Evolutionary conservation across 2,329 filamentous ascomycete species (phyloP).

Genomic region (Colletotrichum musicola): DNA sequence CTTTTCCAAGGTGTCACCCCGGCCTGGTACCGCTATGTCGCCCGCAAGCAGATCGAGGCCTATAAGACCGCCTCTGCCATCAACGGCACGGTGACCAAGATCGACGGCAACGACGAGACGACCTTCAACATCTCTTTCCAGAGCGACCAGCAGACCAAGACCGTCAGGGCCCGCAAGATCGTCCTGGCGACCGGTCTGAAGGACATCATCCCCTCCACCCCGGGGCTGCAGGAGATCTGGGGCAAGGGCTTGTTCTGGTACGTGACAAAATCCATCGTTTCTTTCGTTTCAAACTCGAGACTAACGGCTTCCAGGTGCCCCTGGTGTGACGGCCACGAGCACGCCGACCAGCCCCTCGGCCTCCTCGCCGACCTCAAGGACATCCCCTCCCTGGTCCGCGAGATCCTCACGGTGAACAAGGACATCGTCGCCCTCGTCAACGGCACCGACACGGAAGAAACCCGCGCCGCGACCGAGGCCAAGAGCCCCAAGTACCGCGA

Average conservation of each 20-base stretch:
- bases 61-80: slow-evolving; percentile 8
- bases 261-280: background rate
- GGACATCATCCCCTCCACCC: slow-evolving; percentile 67
- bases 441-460: slow-evolving; percentile 64
- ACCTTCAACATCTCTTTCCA: slow-evolving; percentile 57
- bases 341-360: slow-evolving; percentile 69
- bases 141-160: slow-evolving; percentile 40
- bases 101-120: slow-evolving; percentile 55
- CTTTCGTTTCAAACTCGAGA: background rate
- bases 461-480: slow-evolving; percentile 53
- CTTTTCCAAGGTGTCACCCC: slow-evolving; percentile 62
- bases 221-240: slow-evolving; percentile 67
- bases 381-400: slow-evolving; percentile 59
- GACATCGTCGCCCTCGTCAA: slow-evolving; percentile 71
- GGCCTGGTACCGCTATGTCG: slow-evolving; percentile 65
- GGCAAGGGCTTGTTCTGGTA: slow-evolving; percentile 69
- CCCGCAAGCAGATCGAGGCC: slow-evolving; percentile 61
- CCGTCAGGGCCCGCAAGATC: slow-evolving; percentile 64
- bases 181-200: slow-evolving; percentile 69
- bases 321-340: slow-evolving; percentile 74
- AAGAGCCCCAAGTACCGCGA: slow-evolving; percentile 60
- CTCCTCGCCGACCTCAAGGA: slow-evolving; percentile 60
- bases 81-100: slow-evolving; percentile 60
- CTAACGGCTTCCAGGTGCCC: slow-evolving; percentile 56
- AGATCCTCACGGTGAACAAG: slow-evolving; percentile 66